Conservation (phyloP, 768 basidiomycete genomes). For the Cyclocybe aegerita region DNA sequence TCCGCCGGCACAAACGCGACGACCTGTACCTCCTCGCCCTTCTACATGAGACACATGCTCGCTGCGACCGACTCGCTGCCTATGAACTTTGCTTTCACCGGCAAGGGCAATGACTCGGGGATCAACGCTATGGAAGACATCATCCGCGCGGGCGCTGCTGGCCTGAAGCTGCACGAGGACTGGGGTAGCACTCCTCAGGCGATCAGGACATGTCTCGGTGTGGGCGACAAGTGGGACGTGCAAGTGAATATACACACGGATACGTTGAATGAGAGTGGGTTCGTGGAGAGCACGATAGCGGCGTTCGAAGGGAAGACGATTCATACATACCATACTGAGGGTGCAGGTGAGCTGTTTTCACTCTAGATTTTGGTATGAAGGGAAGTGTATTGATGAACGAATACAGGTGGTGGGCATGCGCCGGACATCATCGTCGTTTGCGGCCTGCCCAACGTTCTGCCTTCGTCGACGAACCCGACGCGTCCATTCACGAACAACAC, state of each 20-base stretch:
- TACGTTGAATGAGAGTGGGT: slow-evolving; percentile 96
- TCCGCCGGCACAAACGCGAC: slow-evolving; percentile 89
- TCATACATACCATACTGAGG: slow-evolving; percentile 97
- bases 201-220: slow-evolving; percentile 73
- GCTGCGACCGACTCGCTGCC: slow-evolving; percentile 87
- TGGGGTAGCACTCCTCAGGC: slow-evolving; percentile 91
- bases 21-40: slow-evolving; percentile 89
- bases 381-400: background rate
- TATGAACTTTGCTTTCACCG: slow-evolving; percentile 94
- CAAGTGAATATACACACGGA: slow-evolving; percentile 98
- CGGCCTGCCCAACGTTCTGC: slow-evolving; percentile 83
- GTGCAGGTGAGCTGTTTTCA: slow-evolving; percentile 61
- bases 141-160: slow-evolving; percentile 79
- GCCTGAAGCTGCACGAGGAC: slow-evolving; percentile 96
- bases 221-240: slow-evolving; percentile 91
- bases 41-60: slow-evolving; percentile 90
- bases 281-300: slow-evolving; percentile 91
- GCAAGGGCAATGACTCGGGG: slow-evolving; percentile 93
- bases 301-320: slow-evolving; percentile 92
- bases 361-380: background rate
- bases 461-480: slow-evolving; percentile 97
- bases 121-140: slow-evolving; percentile 74
- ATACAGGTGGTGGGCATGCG: slow-evolving; percentile 85
- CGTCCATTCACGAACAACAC: slow-evolving; percentile 91
- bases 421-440: slow-evolving; percentile 99